These are phyloP conservation scores for Diaporthe humulicola DNA, from an alignment of 2,329 filamentous ascomycete genomes.

Conservation along the genomic window DNA sequence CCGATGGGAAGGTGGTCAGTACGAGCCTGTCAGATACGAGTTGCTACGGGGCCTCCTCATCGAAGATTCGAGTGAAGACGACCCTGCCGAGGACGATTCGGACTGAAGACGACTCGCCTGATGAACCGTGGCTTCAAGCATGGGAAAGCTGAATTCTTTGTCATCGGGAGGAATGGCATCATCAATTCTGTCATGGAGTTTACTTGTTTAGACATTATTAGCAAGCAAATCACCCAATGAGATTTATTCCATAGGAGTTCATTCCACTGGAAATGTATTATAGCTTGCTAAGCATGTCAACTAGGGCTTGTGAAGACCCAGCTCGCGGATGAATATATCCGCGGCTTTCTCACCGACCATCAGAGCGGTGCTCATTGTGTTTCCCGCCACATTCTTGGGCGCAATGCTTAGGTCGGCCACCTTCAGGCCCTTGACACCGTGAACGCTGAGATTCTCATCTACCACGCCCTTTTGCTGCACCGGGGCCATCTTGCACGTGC, in stretches of 20 bases:
- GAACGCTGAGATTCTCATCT: conserved; percentile 57
- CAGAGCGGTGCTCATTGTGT: conserved; percentile 59
- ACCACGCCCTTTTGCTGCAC: conserved; percentile 56
- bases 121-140: not conserved
- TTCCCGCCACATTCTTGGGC: conserved; percentile 56
- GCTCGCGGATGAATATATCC: conserved; percentile 45
- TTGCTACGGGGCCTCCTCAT: not conserved
- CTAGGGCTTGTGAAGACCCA: not conserved
- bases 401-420: conserved; percentile 53
- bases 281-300: too few species aligned
- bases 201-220: too few species aligned
- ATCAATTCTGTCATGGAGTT: not conserved
- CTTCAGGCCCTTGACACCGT: conserved; percentile 57
- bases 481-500: conserved; percentile 60
- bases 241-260: too few species aligned
- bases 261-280: too few species aligned
- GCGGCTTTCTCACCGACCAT: conserved; percentile 58
- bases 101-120: not conserved
- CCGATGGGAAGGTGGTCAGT: not conserved
- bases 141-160: not conserved
- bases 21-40: not conserved
- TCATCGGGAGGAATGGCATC: too few species aligned
- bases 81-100: not conserved
- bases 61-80: not conserved
- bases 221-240: not conserved